Evolutionary conservation across 306 rosid genomes (phyloP).

Genomic region (Dryas octopetala): DNA sequence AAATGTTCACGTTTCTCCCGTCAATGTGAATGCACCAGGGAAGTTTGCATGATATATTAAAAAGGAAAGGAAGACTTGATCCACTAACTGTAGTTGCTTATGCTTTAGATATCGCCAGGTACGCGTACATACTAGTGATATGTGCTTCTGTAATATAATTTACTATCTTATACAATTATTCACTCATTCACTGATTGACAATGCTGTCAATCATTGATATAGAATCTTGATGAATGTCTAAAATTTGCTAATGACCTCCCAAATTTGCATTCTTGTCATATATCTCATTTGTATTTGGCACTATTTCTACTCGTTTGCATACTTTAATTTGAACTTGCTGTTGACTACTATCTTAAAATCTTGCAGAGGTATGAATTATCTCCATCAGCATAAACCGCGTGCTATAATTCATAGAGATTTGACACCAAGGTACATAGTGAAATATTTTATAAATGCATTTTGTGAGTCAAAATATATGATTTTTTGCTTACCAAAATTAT

Average conservation of each 20-base stretch:
- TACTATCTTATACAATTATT: not conserved
- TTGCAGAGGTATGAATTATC: conserved; percentile 38
- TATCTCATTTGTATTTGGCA: not conserved
- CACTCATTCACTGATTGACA: not conserved
- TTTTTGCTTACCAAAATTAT: not conserved
- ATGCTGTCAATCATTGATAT: not conserved
- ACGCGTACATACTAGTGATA: not conserved
- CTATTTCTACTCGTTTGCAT: not conserved
- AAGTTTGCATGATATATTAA: conserved; percentile 36
- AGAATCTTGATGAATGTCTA: not conserved
- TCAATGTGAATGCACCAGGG: conserved; percentile 11
- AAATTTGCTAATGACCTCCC: not conserved
- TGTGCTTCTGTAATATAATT: not conserved
- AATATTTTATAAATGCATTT: not conserved
- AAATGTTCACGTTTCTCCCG: not conserved
- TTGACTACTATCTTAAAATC: not conserved
- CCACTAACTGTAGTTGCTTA: conserved; percentile 20
- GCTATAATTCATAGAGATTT: conserved; percentile 34
- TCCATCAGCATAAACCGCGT: conserved; percentile 32
- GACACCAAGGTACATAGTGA: conserved; percentile 29
- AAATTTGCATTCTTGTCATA: not conserved
- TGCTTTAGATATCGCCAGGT: conserved; percentile 38
- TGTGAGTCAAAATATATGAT: not conserved
- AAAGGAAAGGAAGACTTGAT: conserved; percentile 33
- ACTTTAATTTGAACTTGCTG: not conserved